Evolutionary conservation across 768 basidiomycete genomes (phyloP).

Genomic region (Termitomyces sp.): DNA sequence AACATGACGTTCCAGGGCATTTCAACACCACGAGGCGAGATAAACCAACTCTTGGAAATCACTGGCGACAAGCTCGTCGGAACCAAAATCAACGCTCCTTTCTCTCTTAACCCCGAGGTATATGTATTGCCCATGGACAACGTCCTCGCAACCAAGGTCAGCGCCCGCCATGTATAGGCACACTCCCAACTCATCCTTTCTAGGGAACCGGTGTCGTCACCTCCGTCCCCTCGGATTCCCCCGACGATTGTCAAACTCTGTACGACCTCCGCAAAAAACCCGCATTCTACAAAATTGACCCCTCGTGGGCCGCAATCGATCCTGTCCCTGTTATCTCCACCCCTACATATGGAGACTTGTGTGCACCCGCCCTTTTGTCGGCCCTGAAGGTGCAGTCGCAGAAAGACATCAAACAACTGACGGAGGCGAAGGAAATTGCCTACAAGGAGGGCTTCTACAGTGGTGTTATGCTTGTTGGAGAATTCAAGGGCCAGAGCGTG

Average conservation of each 20-base stretch:
- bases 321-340: conserved; percentile 86
- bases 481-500: conserved; percentile 84
- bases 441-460: conserved; percentile 99
- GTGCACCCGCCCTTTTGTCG: conserved; percentile 77
- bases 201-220: conserved; percentile 97
- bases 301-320: conserved; percentile 79
- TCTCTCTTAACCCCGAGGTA: conserved; percentile 76
- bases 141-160: conserved; percentile 87
- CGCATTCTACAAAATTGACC: conserved; percentile 92
- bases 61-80: conserved; percentile 79
- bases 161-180: conserved; percentile 3
- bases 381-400: conserved; percentile 93
- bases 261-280: conserved; percentile 93
- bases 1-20: conserved; percentile 97
- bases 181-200: not conserved
- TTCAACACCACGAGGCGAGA: conserved; percentile 63
- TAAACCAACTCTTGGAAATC: conserved; percentile 70
- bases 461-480: conserved; percentile 87
- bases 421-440: conserved; percentile 94
- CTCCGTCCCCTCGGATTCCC: conserved; percentile 96
- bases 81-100: conserved; percentile 85
- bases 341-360: conserved; percentile 88
- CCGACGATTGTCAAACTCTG: conserved; percentile 90
- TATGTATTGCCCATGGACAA: conserved; percentile 99
- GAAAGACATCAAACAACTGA: conserved; percentile 88